These are phyloP conservation scores for Ceratocystis harringtonii DNA, from an alignment of 2,329 filamentous ascomycete genomes.

Conservation along the genomic window DNA sequence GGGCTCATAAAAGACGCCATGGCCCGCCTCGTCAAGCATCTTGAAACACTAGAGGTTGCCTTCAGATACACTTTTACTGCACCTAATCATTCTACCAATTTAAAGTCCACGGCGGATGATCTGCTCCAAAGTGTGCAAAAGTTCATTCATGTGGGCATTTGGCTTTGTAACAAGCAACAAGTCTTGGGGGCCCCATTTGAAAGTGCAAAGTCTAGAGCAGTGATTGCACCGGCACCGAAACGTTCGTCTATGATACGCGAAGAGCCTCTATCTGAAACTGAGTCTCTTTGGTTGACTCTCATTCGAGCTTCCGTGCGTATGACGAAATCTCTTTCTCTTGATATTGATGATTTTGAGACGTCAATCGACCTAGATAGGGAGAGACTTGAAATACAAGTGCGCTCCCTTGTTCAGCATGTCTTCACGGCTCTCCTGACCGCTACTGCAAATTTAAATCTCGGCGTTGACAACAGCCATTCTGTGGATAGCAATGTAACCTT, in stretches of 20 bases:
- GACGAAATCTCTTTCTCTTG: conserved; percentile 23
- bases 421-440: conserved; percentile 76
- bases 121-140: conserved; percentile 69
- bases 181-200: neutral
- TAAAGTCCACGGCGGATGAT: conserved; percentile 54
- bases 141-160: conserved; percentile 83
- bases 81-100: conserved; percentile 34
- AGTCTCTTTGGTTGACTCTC: conserved; percentile 44
- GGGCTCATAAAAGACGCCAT: conserved; percentile 74
- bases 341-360: conserved; percentile 19
- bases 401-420: conserved; percentile 70
- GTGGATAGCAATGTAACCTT: conserved; percentile 56
- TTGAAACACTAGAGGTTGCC: conserved; percentile 65
- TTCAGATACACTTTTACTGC: conserved; percentile 58
- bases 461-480: neutral
- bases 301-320: conserved; percentile 48
- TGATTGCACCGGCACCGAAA: neutral
- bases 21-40: conserved; percentile 65
- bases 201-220: neutral
- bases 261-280: conserved; percentile 36
- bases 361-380: conserved; percentile 34
- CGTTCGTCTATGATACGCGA: conserved; percentile 15
- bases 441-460: conserved; percentile 31
- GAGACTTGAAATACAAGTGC: conserved; percentile 51
- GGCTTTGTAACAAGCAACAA: conserved; percentile 73